Base-by-base conservation (phyloP, 1,284 basidiomycete species). In the Sparassis latifolia region DNA sequence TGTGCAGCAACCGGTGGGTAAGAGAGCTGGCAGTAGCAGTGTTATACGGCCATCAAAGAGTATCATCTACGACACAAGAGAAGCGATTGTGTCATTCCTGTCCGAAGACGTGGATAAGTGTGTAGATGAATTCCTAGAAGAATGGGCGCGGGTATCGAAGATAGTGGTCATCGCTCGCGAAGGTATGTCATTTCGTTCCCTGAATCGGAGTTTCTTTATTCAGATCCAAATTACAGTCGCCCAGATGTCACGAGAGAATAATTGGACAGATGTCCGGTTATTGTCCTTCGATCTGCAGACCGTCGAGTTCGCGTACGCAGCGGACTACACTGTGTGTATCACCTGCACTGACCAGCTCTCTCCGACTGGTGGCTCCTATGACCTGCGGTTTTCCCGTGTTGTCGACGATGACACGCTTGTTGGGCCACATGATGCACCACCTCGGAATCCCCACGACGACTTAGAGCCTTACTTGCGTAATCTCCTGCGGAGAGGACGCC, bases 101-200 rank as follows among this genome's bases (percentile, higher is more conserved):
- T 91, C 90, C 1, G 84, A 89, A 53, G 81, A 92, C 61, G 85
- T 95, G 52, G 83, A 91, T 55, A 85, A 84, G 5, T 95, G 92
- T 63, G 88, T 97, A 20, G 82, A 87, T 51, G 85, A 90, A 61
- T 94, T 97, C 64, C 69, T 92, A 56, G 85, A 90, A 59, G 92
- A 93, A 64, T 96, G 93, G 92, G 89, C 89, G 46, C 77, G 87
- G 40, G 85, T 96, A 33, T 89, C 89, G 38, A 94, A 92, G 68
- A 90, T 95, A 77, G 88, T 93, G 12, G 87, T 93, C 39, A 91
- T 97, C 51, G 91, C 92, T 4, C 80, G 91, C 56, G 90, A 94
- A 73, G 81, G 89, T 86, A 61, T 58, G 70, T 61, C 9, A 33
- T 10, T 20, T 7, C n/a, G 1, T 5, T 39, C 20, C 20, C 5